Base-by-base conservation (phyloP, 2,329 filamentous ascomycete species). In the Fusarium udum region DNA sequence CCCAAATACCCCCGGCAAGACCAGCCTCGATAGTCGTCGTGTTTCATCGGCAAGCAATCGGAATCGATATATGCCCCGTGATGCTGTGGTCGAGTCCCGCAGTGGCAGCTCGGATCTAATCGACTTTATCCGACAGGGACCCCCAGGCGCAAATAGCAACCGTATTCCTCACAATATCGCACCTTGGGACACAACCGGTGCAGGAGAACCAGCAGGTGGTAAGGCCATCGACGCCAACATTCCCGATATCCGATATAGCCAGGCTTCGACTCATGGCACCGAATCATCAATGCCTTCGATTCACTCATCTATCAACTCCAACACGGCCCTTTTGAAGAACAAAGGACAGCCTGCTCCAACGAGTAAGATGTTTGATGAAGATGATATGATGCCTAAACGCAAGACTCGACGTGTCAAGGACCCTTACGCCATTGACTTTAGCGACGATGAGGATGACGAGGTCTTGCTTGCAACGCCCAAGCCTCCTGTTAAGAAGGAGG, bases 61-160 rank as follows among this genome's bases (percentile, higher is more conserved):
- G 64, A 85, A 84, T 52, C 89, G 89, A 67, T 87, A 92, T 53
- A 88, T 92, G 81, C 91, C 95, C 65, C 92, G 94, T 55, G 91
- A 94, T 69, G 90, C 93, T 42, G 86, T 87, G 46, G 87, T 90
- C 22, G 87, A 91, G 56, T 85, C 84, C 64, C 87, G 86, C 58
- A 90, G 90, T 57, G 91, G 92, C 73, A 97, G 92, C 64, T 93
- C 93, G 18, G 96, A 98, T 69, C 85, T 99, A 65, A 97, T 98
- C 74, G 95, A 98, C 80, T 98, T 99, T 81, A 97, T 99, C 73
- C 92, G 95, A 51, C 92, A 94, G 79, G 95, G 95, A 2, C 95
- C 95, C 7, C 92, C 93, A 0, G 87, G 84, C 69, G 80, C 84
- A 49, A 83, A 85, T 39, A 86, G 85, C 48, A 88, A 89, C 71